A percentile compares a stretch with the other conserved stretches of the same genome.
phyloP scores from a whole-genome alignment of 1,284 basidiomycete species.

The Sphagnurus paluster region DNA sequence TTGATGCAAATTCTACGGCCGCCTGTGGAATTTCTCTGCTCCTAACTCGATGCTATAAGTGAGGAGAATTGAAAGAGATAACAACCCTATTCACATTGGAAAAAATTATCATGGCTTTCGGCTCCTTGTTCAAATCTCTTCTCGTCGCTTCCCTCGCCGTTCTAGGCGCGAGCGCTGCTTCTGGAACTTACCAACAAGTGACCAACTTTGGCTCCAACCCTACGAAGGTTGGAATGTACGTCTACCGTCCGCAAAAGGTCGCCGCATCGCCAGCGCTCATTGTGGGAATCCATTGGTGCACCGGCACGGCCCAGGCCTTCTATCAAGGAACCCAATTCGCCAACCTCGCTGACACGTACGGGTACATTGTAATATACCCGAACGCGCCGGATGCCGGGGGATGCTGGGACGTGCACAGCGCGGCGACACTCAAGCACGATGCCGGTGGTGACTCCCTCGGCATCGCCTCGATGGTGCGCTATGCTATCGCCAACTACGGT shows the following conservation, averaged over 20 bases:
- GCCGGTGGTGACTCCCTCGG: slow-evolving; percentile 53
- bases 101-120: background rate
- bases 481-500: slow-evolving; percentile 48
- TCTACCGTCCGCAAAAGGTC: slow-evolving; percentile 47
- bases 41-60: no score
- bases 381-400: slow-evolving; percentile 44
- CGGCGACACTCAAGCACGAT: slow-evolving; percentile 52
- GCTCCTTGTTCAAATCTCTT: slow-evolving; percentile 17
- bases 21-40: no score
- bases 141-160: slow-evolving; percentile 18
- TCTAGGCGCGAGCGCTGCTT: slow-evolving; percentile 16
- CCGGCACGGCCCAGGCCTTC: slow-evolving; percentile 51
- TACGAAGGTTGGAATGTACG: slow-evolving; percentile 47
- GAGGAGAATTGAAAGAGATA: no score
- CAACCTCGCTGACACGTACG: slow-evolving; percentile 44
- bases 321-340: slow-evolving; percentile 51
- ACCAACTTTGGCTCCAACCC: slow-evolving; percentile 49
- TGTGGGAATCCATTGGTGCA: slow-evolving; percentile 54
- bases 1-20: no score
- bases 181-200: slow-evolving; percentile 33
- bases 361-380: slow-evolving; percentile 51
- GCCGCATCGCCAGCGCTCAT: slow-evolving; percentile 44
- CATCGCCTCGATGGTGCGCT: slow-evolving; percentile 49
- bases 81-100: no score
- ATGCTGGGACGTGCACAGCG: slow-evolving; percentile 58